Evolutionary conservation across 148 eudicot genomes (phyloP).

Genomic region (Beta vulgaris): DNA sequence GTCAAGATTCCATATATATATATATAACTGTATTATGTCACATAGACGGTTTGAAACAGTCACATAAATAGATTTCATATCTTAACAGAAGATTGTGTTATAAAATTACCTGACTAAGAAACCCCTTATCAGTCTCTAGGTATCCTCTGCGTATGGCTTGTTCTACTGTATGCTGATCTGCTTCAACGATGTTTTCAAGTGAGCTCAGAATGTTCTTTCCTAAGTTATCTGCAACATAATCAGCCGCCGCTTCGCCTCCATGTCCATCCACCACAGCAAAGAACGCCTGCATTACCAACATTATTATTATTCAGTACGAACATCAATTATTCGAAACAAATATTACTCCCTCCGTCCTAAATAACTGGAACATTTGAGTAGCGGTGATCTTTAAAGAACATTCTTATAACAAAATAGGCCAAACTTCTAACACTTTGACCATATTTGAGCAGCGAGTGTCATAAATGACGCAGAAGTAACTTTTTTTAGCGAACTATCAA

Average conservation of each 20-base stretch:
- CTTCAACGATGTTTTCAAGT: conserved; percentile 6
- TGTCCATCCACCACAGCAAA: conserved; percentile 69
- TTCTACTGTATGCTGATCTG: conserved; percentile 27
- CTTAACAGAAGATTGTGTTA: background rate
- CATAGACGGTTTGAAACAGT: conserved; percentile 4
- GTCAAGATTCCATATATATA: background rate
- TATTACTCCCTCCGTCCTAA: background rate
- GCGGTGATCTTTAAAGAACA: too few relatives aligned
- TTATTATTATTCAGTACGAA: background rate
- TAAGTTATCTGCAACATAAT: conserved; percentile 49
- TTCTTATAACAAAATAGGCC: too few relatives aligned
- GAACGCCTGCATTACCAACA: conserved; percentile 43
- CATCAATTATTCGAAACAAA: background rate
- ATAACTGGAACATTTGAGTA: too few relatives aligned
- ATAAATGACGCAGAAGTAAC: too few relatives aligned
- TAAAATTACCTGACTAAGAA: conserved; percentile 44
- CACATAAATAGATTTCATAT: too few relatives aligned
- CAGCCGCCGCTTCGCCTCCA: conserved; percentile 65
- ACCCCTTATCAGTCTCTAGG: conserved; percentile 45
- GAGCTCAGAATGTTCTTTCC: conserved; percentile 42
- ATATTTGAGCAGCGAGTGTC: too few relatives aligned
- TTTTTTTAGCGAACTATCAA: too few relatives aligned
- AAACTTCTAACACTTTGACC: too few relatives aligned
- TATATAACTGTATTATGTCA: background rate
- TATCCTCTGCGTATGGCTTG: conserved; percentile 45